Conservation (phyloP, 2,329 filamentous ascomycete genomes). For the Colletotrichum truncatum region DNA sequence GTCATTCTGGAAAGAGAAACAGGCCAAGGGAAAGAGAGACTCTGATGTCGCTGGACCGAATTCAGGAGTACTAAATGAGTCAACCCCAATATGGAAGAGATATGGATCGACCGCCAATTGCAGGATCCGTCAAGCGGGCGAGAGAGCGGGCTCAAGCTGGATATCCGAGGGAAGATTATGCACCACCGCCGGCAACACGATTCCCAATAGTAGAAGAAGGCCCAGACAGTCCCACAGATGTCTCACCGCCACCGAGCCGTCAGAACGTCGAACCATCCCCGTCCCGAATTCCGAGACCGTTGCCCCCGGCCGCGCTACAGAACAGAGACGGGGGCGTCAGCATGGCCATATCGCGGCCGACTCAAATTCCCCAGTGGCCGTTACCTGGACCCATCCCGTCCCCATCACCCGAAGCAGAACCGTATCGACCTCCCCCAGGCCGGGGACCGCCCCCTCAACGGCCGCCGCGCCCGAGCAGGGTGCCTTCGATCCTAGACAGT, state of each 20-base stretch:
- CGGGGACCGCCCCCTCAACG: slow-evolving; percentile 63
- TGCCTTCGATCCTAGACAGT: slow-evolving; percentile 67
- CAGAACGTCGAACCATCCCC: slow-evolving; percentile 34
- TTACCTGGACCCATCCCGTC: slow-evolving; percentile 50
- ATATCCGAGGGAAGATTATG: slow-evolving; percentile 35
- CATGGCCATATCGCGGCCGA: slow-evolving; percentile 62
- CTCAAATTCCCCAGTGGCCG: slow-evolving; percentile 64
- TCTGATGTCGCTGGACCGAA: slow-evolving; percentile 35
- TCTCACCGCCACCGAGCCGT: slow-evolving; percentile 37
- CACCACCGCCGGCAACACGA: slow-evolving; percentile 38
- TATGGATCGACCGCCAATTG: slow-evolving; percentile 57
- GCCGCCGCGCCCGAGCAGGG: slow-evolving; percentile 67
- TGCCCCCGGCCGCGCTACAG: slow-evolving; percentile 44
- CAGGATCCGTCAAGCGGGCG: slow-evolving; percentile 62
- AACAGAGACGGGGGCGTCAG: slow-evolving; percentile 48
- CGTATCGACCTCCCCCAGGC: slow-evolving; percentile 61
- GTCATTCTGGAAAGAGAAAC: slow-evolving; percentile 30
- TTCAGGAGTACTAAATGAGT: slow-evolving; percentile 59
- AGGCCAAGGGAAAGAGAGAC: slow-evolving; percentile 31
- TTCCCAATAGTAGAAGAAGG: slow-evolving; percentile 27
- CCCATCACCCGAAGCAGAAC: slow-evolving; percentile 45
- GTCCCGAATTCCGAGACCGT: slow-evolving; percentile 41
- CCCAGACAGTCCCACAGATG: slow-evolving; percentile 27
- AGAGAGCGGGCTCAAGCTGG: slow-evolving; percentile 62
- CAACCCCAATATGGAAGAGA: slow-evolving; percentile 62